Base-by-base conservation (phyloP, 208 protist species). In the Perkinsela sp. region DNA sequence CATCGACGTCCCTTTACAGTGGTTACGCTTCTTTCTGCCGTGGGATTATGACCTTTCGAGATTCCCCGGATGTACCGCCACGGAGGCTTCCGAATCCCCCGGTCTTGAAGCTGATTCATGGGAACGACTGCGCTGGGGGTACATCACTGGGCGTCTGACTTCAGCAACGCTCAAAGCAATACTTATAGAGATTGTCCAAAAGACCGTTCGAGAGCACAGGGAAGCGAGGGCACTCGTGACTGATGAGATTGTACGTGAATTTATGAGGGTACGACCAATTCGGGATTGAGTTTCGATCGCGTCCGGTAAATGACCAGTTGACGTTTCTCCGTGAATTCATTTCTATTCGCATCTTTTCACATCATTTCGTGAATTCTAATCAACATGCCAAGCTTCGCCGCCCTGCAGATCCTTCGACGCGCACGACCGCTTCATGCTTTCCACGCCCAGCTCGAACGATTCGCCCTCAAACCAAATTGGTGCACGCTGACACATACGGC, bases 1-100 rank as follows among this genome's bases (percentile, higher is more conserved):
- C 1, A 81, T 96, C 6, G 95, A 98, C 74, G 84, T 98, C 2
- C 78, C 94, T 0, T 89, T 94, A 74, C 86, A 96, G 80, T 99
- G 97, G 88, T 77, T 99, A 13, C 83, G 73, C 48, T 97, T 97
- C 77, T 97, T 99, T 74, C 72, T 97, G n/a, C 92, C 97, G 68
- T 94, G 98, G 74, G 95, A 99, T 75, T 86, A 76, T 0, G 71
- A 92, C 70, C 78, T 99, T 32, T 48, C 68, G 48, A 32, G 76
- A 31, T 84, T 90, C 66, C 48, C 32, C 13, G 40, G 40, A 6
- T 57, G 40, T 32, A 77, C 1, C 66, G 40, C 15, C 90, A 92
- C 73, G 28, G 2, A 16, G 69, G 40, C 40, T 6, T 6, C 22
- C 40, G 40, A 57, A 22, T n/a, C n/a, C n/a, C 40, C 40, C 13